phyloP scores from a whole-genome alignment of 2,329 filamentous ascomycete species.

The Calonectria leucothoes region DNA sequence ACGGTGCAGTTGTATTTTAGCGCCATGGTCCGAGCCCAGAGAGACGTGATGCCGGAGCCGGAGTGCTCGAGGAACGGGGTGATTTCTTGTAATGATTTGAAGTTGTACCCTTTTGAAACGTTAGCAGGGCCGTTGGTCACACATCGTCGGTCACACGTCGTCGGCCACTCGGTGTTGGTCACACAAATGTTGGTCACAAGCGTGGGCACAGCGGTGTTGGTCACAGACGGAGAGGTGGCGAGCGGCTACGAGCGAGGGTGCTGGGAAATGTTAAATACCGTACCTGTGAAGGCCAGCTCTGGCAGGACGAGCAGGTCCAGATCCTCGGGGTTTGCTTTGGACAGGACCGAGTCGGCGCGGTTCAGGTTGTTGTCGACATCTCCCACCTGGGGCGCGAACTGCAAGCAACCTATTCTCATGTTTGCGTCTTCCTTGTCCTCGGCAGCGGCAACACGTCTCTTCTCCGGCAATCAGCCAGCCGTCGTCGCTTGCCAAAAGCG shows the following conservation, averaged over 20 bases:
- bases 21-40: constrained; percentile 78
- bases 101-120: constrained; percentile 77
- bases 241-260: too few species aligned
- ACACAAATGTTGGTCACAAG: background rate
- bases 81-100: constrained; percentile 76
- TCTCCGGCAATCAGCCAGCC: too few species aligned
- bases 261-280: constrained; percentile 29
- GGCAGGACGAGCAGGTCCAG: constrained; percentile 80
- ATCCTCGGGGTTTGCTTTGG: constrained; percentile 59
- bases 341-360: constrained; percentile 60
- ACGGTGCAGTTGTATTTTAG: constrained; percentile 75
- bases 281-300: constrained; percentile 81
- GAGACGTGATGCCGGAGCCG: constrained; percentile 72
- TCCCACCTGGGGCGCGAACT: constrained; percentile 79
- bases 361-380: constrained; percentile 73
- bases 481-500: background rate
- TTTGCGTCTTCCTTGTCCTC: constrained; percentile 30
- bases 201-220: background rate
- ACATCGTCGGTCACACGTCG: background rate
- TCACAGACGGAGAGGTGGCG: too few species aligned
- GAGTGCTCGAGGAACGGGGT: constrained; percentile 75
- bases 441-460: constrained; percentile 20
- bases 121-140: background rate
- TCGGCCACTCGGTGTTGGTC: background rate
- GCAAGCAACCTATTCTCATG: constrained; percentile 77